Percentiles rank a stretch among this genome's conserved stretches.
These are phyloP conservation scores for maize (Zea mays) DNA, from an alignment of 176 grass and related monocot species.

Conservation along the genomic window Zm-B73-REFERENCE-NAM-5.0 NC_050103.1:152063001-152063500, in stretches of 20 bases:
- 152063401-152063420: constrained; percentile 1
- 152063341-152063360: constrained; percentile 24
- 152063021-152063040: not conserved
- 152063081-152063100: constrained; percentile 95
- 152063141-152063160: constrained; percentile 63
- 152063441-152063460: not conserved
- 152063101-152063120: constrained; percentile 93
- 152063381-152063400: not conserved
- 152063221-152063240: constrained; percentile 27
- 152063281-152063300: constrained; percentile 77
- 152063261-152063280: constrained; percentile 78
- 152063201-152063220: not conserved
- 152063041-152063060: constrained; percentile 24
- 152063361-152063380: not conserved
- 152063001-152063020: constrained; percentile 1
- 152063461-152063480: not conserved
- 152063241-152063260: not conserved
- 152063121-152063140: constrained; percentile 98
- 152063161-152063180: constrained; percentile 14
- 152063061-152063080: constrained; percentile 89
- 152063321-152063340: constrained; percentile 52
- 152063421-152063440: not conserved
- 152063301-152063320: constrained; percentile 95
- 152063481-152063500: not conserved
- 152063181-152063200: not conserved